These are phyloP conservation scores for Chimonanthus praecox DNA, from an alignment of 164 flowering plant genomes.

Conservation along the genomic window DNA sequence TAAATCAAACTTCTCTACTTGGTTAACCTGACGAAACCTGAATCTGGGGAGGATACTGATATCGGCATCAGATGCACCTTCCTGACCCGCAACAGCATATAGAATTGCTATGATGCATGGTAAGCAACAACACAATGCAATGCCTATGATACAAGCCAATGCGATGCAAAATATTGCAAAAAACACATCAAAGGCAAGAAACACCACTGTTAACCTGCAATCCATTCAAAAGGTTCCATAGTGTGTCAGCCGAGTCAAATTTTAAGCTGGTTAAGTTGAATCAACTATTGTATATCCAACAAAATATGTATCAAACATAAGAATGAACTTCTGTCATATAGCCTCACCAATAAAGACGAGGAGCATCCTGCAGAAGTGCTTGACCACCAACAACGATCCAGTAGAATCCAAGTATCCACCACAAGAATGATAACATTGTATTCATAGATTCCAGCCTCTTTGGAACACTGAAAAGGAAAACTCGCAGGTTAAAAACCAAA, in stretches of 20 bases:
- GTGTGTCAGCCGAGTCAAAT: neutral
- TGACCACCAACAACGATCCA: constrained; percentile 70
- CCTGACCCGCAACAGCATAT: constrained; percentile 46
- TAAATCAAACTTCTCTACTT: constrained; percentile 7
- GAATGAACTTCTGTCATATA: neutral
- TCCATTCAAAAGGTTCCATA: neutral
- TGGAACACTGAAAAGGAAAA: constrained; percentile 29
- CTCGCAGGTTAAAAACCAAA: neutral
- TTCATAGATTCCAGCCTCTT: constrained; percentile 51
- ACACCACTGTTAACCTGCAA: constrained; percentile 71
- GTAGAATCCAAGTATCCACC: constrained; percentile 78
- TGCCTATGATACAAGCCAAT: constrained; percentile 48
- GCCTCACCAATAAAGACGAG: constrained; percentile 67
- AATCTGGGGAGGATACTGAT: constrained; percentile 55
- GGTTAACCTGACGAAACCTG: constrained; percentile 24
- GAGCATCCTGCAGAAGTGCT: constrained; percentile 57
- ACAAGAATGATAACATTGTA: constrained; percentile 47
- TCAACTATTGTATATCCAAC: neutral
- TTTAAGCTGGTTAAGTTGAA: neutral
- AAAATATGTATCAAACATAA: neutral
- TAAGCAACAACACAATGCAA: constrained; percentile 51
- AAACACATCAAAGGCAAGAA: constrained; percentile 70
- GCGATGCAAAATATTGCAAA: constrained; percentile 53
- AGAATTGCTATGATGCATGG: constrained; percentile 49
- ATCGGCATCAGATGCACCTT: constrained; percentile 68